Base-by-base conservation (phyloP, 805 yeast genomes). In the Ogataea polymorpha region DNA sequence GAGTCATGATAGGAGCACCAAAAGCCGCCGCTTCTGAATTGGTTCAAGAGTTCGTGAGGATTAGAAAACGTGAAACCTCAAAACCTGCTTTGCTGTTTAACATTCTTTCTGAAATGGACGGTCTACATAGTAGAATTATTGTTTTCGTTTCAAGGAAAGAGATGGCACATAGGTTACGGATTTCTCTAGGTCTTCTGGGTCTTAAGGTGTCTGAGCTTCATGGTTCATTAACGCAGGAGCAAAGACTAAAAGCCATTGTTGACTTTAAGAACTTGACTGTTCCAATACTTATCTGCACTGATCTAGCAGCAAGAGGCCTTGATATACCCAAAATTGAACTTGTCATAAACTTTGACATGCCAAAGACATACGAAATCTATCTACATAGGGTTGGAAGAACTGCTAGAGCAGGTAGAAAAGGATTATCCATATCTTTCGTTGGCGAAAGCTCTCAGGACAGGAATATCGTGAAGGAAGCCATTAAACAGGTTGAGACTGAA, bases 351-450 rank as follows among this genome's bases (percentile, higher is more conserved):
- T 93, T 74, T 63, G 99, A 93, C 59, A 87, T 93, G 95, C 99
- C 99, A 37, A 86, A 87, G 62, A 73, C 86, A 23, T 82, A 86
- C 56, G 99, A 93, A 51, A 77, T 91, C 27, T 93, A 93, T 63
- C 71, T 93, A 56, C 99, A 93, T 68, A 85, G 99, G 72, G 96
- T 93, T 45, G 99, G 99, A 67, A 86, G 99, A 75, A 93, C 98
- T 41, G 99, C 99, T 8, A 87, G 99, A 78, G 99, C 97, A 37
- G 98, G 98, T 15, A 79, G 98, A 66, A 87, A 86, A 39, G 99
- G 99, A 75, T 77, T 77, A 42, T 86, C 97, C 32, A 83, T 93
- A 29, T 82, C 97, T 2, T 80, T 93, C 65, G 99, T 93, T 11
- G 97, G 98, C 13, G 99, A 93, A 61, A 71, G 86, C 0, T 71